A percentile compares a stretch with the other conserved stretches of the same genome.
These are phyloP conservation scores for Pichia sp. DNA, from an alignment of 1,139 yeast species.

Conservation along the genomic window DNA sequence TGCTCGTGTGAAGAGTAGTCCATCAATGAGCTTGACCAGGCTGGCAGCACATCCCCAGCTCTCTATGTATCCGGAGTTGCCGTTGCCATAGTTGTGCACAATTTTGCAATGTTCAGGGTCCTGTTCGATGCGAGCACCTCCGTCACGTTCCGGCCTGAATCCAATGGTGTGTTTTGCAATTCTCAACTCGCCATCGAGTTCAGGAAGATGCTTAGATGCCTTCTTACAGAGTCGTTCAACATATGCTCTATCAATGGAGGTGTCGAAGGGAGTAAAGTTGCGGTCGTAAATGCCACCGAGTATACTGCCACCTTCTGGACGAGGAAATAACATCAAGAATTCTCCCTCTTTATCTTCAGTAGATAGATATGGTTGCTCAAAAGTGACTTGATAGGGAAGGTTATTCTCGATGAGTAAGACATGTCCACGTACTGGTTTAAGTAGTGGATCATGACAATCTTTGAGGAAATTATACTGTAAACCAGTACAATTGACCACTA, in stretches of 20 bases:
- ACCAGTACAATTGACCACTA: constrained; percentile 43
- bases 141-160: constrained; percentile 40
- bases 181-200: constrained; percentile 30
- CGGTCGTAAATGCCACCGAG: constrained; percentile 41
- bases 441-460: constrained; percentile 31
- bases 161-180: constrained; percentile 39
- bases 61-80: constrained; percentile 41
- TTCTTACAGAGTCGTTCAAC: constrained; percentile 33
- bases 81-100: constrained; percentile 44
- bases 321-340: constrained; percentile 40
- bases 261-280: constrained; percentile 22
- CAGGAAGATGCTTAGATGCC: constrained; percentile 37
- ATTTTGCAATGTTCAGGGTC: constrained; percentile 31
- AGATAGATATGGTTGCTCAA: constrained; percentile 31
- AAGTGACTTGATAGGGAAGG: constrained; percentile 26
- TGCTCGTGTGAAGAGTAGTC: constrained; percentile 2
- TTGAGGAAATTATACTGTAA: constrained; percentile 29
- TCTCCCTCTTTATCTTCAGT: constrained; percentile 29
- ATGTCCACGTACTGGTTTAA: constrained; percentile 41
- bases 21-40: constrained; percentile 5
- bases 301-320: constrained; percentile 45
- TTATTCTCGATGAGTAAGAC: constrained; percentile 36
- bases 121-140: constrained; percentile 39
- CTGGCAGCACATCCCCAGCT: constrained; percentile 37
- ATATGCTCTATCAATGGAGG: constrained; percentile 32